phyloP scores from a whole-genome alignment of 2,329 filamentous ascomycete species.

The Pseudonectria foliicola region DNA sequence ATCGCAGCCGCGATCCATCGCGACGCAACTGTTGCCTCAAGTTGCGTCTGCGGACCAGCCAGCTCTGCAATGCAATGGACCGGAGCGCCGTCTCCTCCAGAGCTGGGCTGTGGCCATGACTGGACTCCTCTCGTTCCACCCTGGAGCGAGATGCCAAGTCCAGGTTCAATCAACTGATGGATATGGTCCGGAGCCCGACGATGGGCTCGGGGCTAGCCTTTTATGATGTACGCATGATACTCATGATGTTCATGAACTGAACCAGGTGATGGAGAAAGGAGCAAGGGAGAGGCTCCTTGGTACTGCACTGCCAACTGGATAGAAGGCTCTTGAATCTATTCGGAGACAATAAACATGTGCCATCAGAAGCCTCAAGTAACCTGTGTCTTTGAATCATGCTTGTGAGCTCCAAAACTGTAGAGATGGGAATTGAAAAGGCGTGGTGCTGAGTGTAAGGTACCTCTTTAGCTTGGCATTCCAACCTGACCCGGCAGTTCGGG shows the following conservation, averaged over 20 bases:
- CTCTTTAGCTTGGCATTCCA: slow-evolving; percentile 1
- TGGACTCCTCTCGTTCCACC: slow-evolving; percentile 13
- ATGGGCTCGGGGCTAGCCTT: slow-evolving; percentile 28
- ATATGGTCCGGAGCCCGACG: slow-evolving; percentile 24
- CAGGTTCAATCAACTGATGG: slow-evolving; percentile 16
- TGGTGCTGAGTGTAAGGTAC: background rate
- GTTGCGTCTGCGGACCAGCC: slow-evolving; percentile 15
- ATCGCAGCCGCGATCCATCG: slow-evolving; percentile 47
- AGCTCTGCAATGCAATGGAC: too few relatives aligned
- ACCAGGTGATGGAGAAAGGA: slow-evolving; percentile 14
- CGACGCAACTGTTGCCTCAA: slow-evolving; percentile 24
- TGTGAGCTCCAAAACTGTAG: too few relatives aligned
- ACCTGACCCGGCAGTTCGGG: slow-evolving; percentile 2
- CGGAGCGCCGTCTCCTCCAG: background rate
- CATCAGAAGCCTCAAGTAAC: background rate
- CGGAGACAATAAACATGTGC: slow-evolving; percentile 15
- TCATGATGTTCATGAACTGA: too few relatives aligned
- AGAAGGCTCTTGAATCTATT: slow-evolving; percentile 50
- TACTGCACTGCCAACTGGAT: slow-evolving; percentile 24
- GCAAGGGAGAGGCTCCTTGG: slow-evolving; percentile 19
- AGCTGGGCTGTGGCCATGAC: slow-evolving; percentile 9
- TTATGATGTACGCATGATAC: slow-evolving; percentile 5
- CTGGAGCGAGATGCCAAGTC: slow-evolving; percentile 19
- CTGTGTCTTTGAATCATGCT: too few relatives aligned
- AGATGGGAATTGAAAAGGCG: too few relatives aligned